Evolutionary conservation across 2,329 filamentous ascomycete species (phyloP), one percentile per base, ranked within the genome.

Genomic region (Colletotrichum sp.): DNA sequence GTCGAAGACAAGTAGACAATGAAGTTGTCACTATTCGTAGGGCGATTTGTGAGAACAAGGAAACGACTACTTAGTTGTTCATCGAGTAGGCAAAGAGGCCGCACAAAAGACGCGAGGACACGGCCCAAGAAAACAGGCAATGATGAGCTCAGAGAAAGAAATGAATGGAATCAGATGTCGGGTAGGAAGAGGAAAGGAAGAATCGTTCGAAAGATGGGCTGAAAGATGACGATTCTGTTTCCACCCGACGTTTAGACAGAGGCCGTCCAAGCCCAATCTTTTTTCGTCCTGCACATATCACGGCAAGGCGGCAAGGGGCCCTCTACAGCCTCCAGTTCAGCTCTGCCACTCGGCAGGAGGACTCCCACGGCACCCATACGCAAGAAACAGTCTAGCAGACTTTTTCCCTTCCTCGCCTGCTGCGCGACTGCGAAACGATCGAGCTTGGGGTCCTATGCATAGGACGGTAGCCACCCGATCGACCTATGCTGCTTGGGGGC

Each of bases 221-320:
- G 36, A 68, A 74, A 55, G 74, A 77, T 25, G 74, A 76, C 55
- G 78, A 80, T 59, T 76, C 69, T 60, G 76, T 77, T 72, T 74
- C 75, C 60, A 72, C 72, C 12, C 8, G 52, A 76, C 7, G 73
- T 64, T 30, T 63, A 65, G 44, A 69, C 32, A 34, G n/a, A 65
- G 68, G 32, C 39, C 65, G 25, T 8, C 70, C 64, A 61, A 68
- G 65, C 64, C 74, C 74, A 76, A 66, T 74, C 57, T 74, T 65
- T 68, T 57, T 69, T 48, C 16, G 32, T 57, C 30, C 36, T 16
- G 27, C 22, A 66, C 16, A 72, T 32, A 72, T 75, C 57, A 28
- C 59, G 59, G 65, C 36, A 74, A 68, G 69, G 74, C 64, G 74
- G 74, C 74, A 76, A 69, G 64, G 70, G 64, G 28, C 44, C 9